A percentile compares a stretch with the other conserved stretches of the same genome.
These are phyloP conservation scores for Aspergillus sp. DNA, from an alignment of 2,329 filamentous ascomycete species.

Conservation along the genomic window DNA sequence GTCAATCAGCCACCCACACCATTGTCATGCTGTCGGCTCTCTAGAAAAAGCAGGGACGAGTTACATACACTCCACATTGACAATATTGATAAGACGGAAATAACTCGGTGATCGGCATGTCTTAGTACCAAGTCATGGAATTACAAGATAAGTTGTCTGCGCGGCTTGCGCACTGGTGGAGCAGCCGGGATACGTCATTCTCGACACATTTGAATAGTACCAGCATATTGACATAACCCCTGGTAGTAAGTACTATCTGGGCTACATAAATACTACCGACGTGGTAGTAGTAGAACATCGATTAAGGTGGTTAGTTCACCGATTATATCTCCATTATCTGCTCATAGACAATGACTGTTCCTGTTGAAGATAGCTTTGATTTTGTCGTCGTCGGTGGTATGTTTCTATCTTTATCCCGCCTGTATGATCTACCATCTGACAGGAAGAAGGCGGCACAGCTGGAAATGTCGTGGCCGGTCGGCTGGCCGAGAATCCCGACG, in stretches of 20 bases:
- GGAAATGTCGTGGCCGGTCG: conserved; percentile 3
- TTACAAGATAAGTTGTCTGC: too few species aligned
- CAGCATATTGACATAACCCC: too few species aligned
- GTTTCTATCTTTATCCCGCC: background rate
- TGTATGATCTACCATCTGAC: background rate
- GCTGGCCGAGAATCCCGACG: conserved; percentile 1
- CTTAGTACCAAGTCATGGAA: too few species aligned
- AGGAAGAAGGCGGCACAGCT: background rate
- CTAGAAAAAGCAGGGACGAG: background rate
- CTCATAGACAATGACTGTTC: background rate
- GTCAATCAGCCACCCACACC: too few species aligned
- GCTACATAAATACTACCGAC: too few species aligned
- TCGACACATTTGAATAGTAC: too few species aligned
- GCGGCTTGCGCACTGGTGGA: background rate
- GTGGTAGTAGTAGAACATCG: too few species aligned
- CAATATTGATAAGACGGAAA: background rate
- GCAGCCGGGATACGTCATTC: background rate
- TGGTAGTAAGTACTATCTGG: too few species aligned
- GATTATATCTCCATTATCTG: background rate
- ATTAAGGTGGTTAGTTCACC: too few species aligned
- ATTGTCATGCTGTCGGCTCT: too few species aligned
- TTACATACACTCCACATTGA: background rate
- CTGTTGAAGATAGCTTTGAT: background rate
- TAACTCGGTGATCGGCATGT: background rate
- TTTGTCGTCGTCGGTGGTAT: conserved; percentile 2